phyloP scores from a whole-genome alignment of 768 basidiomycete genomes.

The Antrodiella citrinella region DNA sequence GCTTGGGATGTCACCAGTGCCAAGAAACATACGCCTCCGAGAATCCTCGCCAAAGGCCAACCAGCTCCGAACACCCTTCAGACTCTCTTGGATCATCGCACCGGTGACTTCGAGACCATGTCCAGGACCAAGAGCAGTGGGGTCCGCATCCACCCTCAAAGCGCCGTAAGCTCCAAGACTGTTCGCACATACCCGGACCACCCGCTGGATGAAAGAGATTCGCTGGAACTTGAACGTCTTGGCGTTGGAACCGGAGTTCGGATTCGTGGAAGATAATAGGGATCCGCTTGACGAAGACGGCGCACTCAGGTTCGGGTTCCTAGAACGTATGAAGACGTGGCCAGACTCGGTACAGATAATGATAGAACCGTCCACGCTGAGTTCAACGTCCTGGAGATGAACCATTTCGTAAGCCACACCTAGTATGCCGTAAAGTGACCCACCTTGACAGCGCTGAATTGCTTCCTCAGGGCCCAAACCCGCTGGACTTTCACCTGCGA shows the following conservation, averaged over 20 bases:
- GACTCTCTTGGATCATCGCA: constrained; percentile 52
- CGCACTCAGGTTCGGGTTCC: constrained; percentile 29
- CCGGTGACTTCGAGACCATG: constrained; percentile 44
- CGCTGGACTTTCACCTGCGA: constrained; percentile 70
- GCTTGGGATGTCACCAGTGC: neutral
- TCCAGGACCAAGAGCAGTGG: constrained; percentile 21
- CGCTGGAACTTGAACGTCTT: constrained; percentile 74
- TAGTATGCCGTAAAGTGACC: constrained; percentile 13
- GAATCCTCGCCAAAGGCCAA: neutral
- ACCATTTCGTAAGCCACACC: too few species aligned
- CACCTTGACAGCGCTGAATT: constrained; percentile 77
- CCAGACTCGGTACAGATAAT: constrained; percentile 93
- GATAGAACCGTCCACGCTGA: constrained; percentile 81
- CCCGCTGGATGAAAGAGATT: constrained; percentile 78
- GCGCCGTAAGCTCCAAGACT: constrained; percentile 83
- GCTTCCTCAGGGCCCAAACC: constrained; percentile 83
- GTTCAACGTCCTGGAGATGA: constrained; percentile 86
- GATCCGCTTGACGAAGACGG: neutral
- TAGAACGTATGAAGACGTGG: constrained; percentile 81
- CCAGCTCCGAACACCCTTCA: constrained; percentile 38
- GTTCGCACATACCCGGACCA: constrained; percentile 72
- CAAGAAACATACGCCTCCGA: neutral
- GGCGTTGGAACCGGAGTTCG: constrained; percentile 13
- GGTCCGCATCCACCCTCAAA: constrained; percentile 63
- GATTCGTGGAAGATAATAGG: neutral